phyloP scores from a whole-genome alignment of 2,329 filamentous ascomycete genomes.

The Monilinia fructigena region DNA sequence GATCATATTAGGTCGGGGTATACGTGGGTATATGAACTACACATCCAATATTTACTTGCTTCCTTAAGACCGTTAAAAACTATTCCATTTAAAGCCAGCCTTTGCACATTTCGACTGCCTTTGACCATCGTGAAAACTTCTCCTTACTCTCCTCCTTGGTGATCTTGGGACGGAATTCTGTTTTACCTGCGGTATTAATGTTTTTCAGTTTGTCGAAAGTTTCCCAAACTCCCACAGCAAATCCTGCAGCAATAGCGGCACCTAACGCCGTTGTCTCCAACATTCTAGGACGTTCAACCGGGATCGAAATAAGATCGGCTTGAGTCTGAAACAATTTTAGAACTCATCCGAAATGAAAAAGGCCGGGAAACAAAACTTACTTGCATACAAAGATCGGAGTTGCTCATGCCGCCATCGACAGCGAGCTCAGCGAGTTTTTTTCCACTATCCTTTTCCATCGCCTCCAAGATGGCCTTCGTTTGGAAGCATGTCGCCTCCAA shows the following conservation, averaged over 20 bases:
- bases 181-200: conserved; percentile 69
- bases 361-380: conserved; percentile 41
- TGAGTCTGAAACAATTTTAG: conserved; percentile 55
- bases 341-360: neutral
- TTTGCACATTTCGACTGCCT: conserved; percentile 54
- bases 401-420: conserved; percentile 72
- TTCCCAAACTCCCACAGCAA: conserved; percentile 73
- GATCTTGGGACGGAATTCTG: conserved; percentile 67
- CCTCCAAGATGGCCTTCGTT: conserved; percentile 69
- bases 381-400: conserved; percentile 71
- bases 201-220: conserved; percentile 69
- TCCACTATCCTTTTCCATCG: conserved; percentile 70
- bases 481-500: conserved; percentile 73
- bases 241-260: conserved; percentile 78
- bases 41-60: neutral
- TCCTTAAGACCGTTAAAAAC: too few relatives aligned
- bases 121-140: conserved; percentile 54
- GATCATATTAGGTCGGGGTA: too few relatives aligned
- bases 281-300: conserved; percentile 76
- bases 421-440: conserved; percentile 62
- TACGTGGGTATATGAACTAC: conserved; percentile 8
- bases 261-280: conserved; percentile 80
- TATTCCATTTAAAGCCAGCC: conserved; percentile 27
- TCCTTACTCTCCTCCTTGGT: conserved; percentile 42
- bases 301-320: conserved; percentile 76